Conservation (phyloP, 2,329 filamentous ascomycete species). For the Trichoderma sp. region DNA sequence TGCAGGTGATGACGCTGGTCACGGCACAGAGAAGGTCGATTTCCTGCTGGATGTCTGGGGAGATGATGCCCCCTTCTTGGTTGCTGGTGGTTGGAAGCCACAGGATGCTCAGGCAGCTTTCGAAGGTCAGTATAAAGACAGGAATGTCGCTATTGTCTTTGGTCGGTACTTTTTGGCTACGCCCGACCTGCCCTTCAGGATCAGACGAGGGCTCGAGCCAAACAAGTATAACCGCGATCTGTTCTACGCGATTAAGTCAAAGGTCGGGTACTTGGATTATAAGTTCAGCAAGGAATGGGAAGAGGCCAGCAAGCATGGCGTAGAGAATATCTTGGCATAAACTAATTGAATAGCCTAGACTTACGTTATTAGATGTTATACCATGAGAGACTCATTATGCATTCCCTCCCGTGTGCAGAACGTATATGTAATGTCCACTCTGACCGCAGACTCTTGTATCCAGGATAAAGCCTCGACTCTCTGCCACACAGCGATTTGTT, state of each 20-base stretch:
- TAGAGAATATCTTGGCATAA: neutral
- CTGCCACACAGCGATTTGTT: neutral
- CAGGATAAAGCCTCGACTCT: neutral
- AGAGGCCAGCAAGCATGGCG: neutral
- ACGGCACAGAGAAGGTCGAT: neutral
- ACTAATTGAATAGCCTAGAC: neutral
- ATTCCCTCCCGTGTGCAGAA: neutral
- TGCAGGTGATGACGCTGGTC: neutral
- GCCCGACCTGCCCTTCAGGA: neutral
- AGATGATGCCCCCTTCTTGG: neutral
- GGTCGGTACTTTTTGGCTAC: neutral
- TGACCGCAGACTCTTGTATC: neutral
- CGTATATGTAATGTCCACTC: neutral
- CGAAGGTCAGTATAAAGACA: neutral
- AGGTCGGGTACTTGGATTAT: neutral
- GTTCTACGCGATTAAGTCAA: neutral
- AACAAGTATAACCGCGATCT: neutral
- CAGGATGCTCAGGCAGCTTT: neutral
- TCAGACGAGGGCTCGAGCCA: neutral
- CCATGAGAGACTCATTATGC: neutral
- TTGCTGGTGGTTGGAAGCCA: neutral
- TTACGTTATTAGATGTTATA: neutral
- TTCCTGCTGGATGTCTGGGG: neutral
- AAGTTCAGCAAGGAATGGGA: neutral
- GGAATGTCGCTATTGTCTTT: neutral